Evolutionary conservation across 202 grass and related monocot species (phyloP), one percentile per base, ranked within the genome.

Genomic region (Dendrocalamus latiflorus): DNA sequence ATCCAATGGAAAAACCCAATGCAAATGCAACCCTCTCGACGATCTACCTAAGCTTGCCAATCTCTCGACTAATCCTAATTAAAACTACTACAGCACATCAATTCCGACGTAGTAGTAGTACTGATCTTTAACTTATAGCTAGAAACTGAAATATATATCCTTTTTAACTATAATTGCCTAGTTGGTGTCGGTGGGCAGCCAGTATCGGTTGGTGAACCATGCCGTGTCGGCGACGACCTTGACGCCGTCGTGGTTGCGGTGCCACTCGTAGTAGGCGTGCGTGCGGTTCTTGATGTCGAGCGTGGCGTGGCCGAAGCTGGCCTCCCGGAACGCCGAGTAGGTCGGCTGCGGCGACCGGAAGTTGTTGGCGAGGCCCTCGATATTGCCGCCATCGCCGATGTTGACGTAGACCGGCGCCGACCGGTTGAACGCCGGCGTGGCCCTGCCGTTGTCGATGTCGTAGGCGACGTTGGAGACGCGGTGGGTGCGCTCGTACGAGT

Each of bases 291-390:
- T 88, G 71, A 90, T 90, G 3, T 93, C 70, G 18, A 93, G 74
- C 14, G 37, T 83, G 0, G 85, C 91, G 56, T 94, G 88, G 0
- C 91, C 88, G 38, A 86, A 94, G 66, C 86, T 94, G 1, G 79
- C 83, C 85, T 94, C 91, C 75, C 91, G 58, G 70, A 83, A 94
- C 4, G 85, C 91, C 5, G 91, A 93, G 76, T 90, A 93, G 47
- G 37, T 58, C 4, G 88, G 85, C 72, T 93, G 91, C 62, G 85
- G 88, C 9, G 50, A 48, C 3, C 77, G 81, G 78, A 90, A 84
- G 15, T 75, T 26, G 65, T 76, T 51, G 37, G 90, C 87, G 18
- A 92, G 64, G 3, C 87, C 87, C 79, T 88, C 90, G 18, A 74
- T 89, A 70, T 87, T 92, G 12, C 87, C 90, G 41, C 90, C 84